Conservation (phyloP, 139 green algal species). For the Coccomyxa sp. region DNA sequence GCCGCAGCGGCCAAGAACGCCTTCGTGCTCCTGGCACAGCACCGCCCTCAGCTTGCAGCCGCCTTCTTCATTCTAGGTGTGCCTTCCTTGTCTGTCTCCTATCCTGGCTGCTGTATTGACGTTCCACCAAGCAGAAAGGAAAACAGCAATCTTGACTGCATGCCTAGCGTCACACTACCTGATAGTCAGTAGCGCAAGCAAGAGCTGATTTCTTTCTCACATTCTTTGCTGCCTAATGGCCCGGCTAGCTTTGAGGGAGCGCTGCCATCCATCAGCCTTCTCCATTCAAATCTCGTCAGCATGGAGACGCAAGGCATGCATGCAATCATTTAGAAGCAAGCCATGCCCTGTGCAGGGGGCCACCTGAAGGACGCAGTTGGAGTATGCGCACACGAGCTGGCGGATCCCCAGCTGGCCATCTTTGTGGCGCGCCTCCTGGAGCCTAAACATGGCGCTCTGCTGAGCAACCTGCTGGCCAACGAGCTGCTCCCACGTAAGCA, state of each 20-base stretch:
- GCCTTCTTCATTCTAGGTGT: conserved; percentile 84
- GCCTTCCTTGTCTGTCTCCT: neutral
- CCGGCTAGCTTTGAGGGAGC: too few relatives aligned
- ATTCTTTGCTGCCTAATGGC: too few relatives aligned
- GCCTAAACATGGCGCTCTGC: neutral
- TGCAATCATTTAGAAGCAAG: too few relatives aligned
- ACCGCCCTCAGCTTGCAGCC: conserved; percentile 74
- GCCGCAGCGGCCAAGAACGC: conserved; percentile 86
- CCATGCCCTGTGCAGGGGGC: conserved; percentile 25
- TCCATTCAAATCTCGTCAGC: too few relatives aligned
- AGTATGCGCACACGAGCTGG: conserved; percentile 59
- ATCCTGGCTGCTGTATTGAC: neutral
- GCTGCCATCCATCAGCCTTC: too few relatives aligned
- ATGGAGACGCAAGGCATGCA: neutral
- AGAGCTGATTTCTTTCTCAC: too few relatives aligned
- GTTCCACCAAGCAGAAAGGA: neutral
- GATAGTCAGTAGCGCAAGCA: too few relatives aligned
- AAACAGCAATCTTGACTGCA: neutral
- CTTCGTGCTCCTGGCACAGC: conserved; percentile 82
- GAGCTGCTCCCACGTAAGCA: conserved; percentile 17
- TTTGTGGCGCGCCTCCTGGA: conserved; percentile 58
- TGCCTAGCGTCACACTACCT: too few relatives aligned
- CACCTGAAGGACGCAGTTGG: conserved; percentile 48
- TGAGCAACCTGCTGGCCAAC: neutral
- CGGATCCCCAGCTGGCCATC: conserved; percentile 74